phyloP scores from a whole-genome alignment of 768 basidiomycete genomes.

The Kondoa subrosea region DNA sequence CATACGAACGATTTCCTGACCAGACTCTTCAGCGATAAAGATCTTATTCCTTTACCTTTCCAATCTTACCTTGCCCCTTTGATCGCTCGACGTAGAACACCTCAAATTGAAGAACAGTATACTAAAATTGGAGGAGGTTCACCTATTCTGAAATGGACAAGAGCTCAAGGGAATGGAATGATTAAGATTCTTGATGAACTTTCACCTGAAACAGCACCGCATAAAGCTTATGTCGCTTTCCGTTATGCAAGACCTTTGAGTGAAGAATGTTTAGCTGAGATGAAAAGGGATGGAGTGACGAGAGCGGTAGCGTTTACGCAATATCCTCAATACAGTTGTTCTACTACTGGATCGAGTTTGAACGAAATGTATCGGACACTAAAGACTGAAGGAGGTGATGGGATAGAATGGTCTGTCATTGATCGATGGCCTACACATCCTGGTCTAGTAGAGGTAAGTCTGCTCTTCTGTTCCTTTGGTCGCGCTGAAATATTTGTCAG shows the following conservation, averaged over 20 bases:
- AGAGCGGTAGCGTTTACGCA: constrained; percentile 92
- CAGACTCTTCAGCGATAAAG: constrained; percentile 74
- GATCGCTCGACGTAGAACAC: constrained; percentile 77
- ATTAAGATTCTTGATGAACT: constrained; percentile 78
- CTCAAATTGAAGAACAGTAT: constrained; percentile 88
- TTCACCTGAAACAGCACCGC: constrained; percentile 80
- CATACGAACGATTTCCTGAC: constrained; percentile 87
- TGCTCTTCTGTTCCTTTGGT: background rate
- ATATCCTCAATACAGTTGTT: constrained; percentile 97
- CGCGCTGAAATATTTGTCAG: constrained; percentile 35
- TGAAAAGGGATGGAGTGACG: constrained; percentile 78
- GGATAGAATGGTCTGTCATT: constrained; percentile 87
- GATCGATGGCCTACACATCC: constrained; percentile 94
- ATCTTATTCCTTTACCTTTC: constrained; percentile 88
- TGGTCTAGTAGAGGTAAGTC: constrained; percentile 74
- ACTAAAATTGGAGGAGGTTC: constrained; percentile 88
- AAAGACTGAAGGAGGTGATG: constrained; percentile 43
- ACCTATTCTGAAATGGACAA: constrained; percentile 80
- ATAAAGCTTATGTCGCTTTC: constrained; percentile 91
- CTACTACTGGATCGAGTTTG: constrained; percentile 89
- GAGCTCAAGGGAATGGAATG: constrained; percentile 78
- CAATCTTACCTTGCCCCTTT: constrained; percentile 70
- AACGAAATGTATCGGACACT: constrained; percentile 63
- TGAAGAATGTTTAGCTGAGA: constrained; percentile 57
- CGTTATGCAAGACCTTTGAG: constrained; percentile 79